Base-by-base conservation (phyloP, 805 yeast genomes). In the Kodamaea kakaduensis region DNA sequence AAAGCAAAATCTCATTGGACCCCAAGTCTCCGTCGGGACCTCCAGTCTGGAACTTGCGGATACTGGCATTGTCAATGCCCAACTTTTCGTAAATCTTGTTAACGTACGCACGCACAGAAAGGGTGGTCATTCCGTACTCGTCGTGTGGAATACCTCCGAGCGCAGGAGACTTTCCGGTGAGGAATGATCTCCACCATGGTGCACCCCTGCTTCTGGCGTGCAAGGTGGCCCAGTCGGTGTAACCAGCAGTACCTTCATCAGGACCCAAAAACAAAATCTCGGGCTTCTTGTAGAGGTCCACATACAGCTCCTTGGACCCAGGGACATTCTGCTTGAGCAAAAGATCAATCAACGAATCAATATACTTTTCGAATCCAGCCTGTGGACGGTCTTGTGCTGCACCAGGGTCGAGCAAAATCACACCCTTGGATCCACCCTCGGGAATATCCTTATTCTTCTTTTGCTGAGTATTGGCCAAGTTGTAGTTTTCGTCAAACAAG, bases 21-120 rank as follows among this genome's bases (percentile, higher is more conserved):
- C 98, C 98, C 48, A 90, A 71, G 63, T 90, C 98, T 54, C 98
- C 98, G 61, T 93, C 97, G 45, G 97, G 97, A 30, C 98, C 98
- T 64, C 97, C 98, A 37, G 97, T 93, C 69, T 90, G 98, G 53
- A 93, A 70, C 64, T 93, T 90, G 51, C 71, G 73, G 41, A 90
- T 73, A 25, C 65, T 61, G 17, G 69, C 55, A 47, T 73, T 64
- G 45, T 81, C 76, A 41, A 90, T 69, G 13, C 74, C 66, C 40
- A 82, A 71, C 58, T 87, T 84, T 47, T 85, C 83, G 61, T 90
- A 90, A 41, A 89, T 79, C 52, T 85, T 84, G 56, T 84, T 81
- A 39, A 90, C 94, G 58, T 79, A 90, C 32, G 95, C 86, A 51
- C 97, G 77, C 31, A 93, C 97, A 34, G 96, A 86, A 45, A 90